Conservation (phyloP, 2,329 filamentous ascomycete genomes). For the Penicillium oxalicum region DNA sequence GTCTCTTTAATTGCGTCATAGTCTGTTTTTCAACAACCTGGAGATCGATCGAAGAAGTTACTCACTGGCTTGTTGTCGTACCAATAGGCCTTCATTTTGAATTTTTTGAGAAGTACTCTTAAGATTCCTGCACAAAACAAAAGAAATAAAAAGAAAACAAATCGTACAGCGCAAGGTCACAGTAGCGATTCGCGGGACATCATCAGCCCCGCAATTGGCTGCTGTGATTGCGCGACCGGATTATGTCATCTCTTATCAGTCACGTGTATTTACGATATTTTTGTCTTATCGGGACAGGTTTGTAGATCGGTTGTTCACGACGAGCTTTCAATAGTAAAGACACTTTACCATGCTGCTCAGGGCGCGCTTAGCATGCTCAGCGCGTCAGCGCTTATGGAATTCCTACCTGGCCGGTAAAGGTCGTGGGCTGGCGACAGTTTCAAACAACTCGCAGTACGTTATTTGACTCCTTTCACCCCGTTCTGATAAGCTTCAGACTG, state of each 20-base stretch:
- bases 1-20: constrained; percentile 7
- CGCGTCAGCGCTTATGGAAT: constrained; percentile 23
- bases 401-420: constrained; percentile 16
- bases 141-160: background rate
- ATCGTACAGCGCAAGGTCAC: too few relatives aligned
- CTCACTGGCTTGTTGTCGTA: constrained; percentile 60
- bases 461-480: background rate
- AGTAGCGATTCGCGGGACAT: constrained; percentile 11
- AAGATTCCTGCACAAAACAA: background rate
- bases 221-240: constrained; percentile 19
- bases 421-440: constrained; percentile 38
- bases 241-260: constrained; percentile 16
- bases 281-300: constrained; percentile 14
- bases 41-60: background rate
- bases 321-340: background rate
- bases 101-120: background rate
- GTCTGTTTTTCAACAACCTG: background rate
- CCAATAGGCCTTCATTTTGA: constrained; percentile 64
- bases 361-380: constrained; percentile 23
- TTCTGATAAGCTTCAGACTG: constrained; percentile 4
- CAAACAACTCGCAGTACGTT: constrained; percentile 32
- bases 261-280: constrained; percentile 13
- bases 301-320: background rate
- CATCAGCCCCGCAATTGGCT: constrained; percentile 29
- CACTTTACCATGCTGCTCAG: constrained; percentile 32